A percentile compares a stretch with the other conserved stretches of the same genome.
These are phyloP conservation scores for Xylaria sp. DNA, from an alignment of 2,329 filamentous ascomycete genomes.

Conservation along the genomic window DNA sequence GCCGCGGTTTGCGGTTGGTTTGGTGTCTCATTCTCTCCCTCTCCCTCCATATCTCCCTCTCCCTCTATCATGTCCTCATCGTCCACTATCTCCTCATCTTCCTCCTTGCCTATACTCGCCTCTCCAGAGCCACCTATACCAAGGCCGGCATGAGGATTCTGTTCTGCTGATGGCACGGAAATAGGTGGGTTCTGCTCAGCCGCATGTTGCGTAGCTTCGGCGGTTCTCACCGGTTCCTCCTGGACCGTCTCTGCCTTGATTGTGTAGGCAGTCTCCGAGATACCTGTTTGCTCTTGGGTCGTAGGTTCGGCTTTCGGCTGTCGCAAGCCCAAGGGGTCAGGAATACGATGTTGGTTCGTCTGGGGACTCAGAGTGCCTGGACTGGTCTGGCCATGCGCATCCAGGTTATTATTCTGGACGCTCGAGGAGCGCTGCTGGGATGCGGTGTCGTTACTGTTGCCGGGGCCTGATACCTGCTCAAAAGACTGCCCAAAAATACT, in stretches of 20 bases:
- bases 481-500: slow-evolving; percentile 58
- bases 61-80: slow-evolving; percentile 65
- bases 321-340: slow-evolving; percentile 56
- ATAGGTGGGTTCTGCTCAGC: slow-evolving; percentile 55
- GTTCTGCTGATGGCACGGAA: slow-evolving; percentile 53
- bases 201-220: slow-evolving; percentile 53
- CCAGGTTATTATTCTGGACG: slow-evolving; percentile 59
- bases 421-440: slow-evolving; percentile 52
- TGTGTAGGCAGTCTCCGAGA: slow-evolving; percentile 49
- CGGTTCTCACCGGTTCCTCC: slow-evolving; percentile 54
- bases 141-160: slow-evolving; percentile 48
- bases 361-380: slow-evolving; percentile 47
- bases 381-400: slow-evolving; percentile 69
- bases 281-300: slow-evolving; percentile 50
- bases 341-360: slow-evolving; percentile 50
- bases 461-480: slow-evolving; percentile 53
- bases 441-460: slow-evolving; percentile 48
- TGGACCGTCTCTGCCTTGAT: slow-evolving; percentile 53
- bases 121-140: slow-evolving; percentile 53
- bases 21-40: slow-evolving; percentile 71
- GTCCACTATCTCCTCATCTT: slow-evolving; percentile 63
- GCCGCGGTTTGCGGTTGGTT: slow-evolving; percentile 50
- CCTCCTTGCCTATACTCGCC: slow-evolving; percentile 56
- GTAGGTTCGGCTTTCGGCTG: slow-evolving; percentile 54
- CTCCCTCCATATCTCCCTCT: slow-evolving; percentile 52